Conservation (phyloP, 768 basidiomycete genomes). For the Hysterangium stoloniferum region DNA sequence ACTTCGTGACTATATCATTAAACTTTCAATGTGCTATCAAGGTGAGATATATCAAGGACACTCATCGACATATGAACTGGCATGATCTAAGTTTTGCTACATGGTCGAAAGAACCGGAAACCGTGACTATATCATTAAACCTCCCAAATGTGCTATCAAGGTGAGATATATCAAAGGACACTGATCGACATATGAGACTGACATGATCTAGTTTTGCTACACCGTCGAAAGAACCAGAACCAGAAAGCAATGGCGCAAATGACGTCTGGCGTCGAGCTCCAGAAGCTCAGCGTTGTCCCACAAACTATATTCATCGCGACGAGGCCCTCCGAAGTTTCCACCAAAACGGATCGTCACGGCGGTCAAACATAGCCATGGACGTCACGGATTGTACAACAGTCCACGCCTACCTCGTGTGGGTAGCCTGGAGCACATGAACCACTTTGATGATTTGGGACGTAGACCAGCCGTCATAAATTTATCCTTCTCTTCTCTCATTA, state of each 20-base stretch:
- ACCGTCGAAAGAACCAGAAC: constrained; percentile 56
- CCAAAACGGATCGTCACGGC: neutral
- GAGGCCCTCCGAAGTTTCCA: constrained; percentile 11
- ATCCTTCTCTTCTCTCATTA: constrained; percentile 58
- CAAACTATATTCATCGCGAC: constrained; percentile 79
- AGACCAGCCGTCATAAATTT: constrained; percentile 68
- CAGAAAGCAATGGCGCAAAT: constrained; percentile 51
- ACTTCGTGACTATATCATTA: too few relatives aligned
- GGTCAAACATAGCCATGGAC: neutral
- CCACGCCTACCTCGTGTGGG: constrained; percentile 39
- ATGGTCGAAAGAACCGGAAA: too few relatives aligned
- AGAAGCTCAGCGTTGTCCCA: constrained; percentile 82
- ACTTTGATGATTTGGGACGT: constrained; percentile 72
- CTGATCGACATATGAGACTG: neutral
- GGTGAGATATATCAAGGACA: too few relatives aligned
- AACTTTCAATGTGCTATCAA: too few relatives aligned
- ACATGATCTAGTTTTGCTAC: constrained; percentile 49
- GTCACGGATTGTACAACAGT: constrained; percentile 38
- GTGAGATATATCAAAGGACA: constrained; percentile 31
- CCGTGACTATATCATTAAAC: constrained; percentile 77
- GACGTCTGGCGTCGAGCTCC: constrained; percentile 65
- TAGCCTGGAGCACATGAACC: constrained; percentile 48
- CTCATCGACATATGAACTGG: too few relatives aligned
- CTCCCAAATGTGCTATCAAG: constrained; percentile 74
- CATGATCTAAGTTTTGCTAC: too few relatives aligned